phyloP scores from a whole-genome alignment of 345 rosid species.

The Acer saccharum region DNA sequence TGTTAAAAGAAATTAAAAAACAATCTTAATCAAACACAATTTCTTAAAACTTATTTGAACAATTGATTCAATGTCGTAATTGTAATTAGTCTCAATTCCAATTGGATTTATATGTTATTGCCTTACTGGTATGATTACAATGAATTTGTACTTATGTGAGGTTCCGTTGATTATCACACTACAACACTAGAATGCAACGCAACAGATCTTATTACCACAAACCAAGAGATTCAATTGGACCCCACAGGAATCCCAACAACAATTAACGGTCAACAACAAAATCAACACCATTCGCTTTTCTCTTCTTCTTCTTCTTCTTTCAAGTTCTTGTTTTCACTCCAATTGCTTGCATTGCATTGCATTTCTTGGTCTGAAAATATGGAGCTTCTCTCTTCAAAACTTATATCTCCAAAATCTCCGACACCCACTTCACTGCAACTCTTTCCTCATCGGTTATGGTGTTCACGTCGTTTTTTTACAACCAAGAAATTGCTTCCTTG shows the following conservation, averaged over 20 bases:
- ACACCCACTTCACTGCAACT: slow-evolving; percentile 27
- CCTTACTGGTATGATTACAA: too few species aligned
- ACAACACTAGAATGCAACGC: slow-evolving; percentile 23
- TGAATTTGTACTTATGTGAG: not conserved
- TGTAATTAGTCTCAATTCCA: too few species aligned
- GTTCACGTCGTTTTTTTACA: slow-evolving; percentile 19
- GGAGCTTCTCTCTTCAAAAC: slow-evolving; percentile 38
- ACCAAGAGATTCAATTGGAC: slow-evolving; percentile 45
- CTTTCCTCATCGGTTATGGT: slow-evolving; percentile 23
- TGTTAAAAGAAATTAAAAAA: too few species aligned
- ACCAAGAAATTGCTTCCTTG: slow-evolving; percentile 27
- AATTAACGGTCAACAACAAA: slow-evolving; percentile 29
- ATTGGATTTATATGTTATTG: too few species aligned
- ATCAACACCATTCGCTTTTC: not conserved
- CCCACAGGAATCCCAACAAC: slow-evolving; percentile 36
- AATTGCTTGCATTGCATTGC: too few species aligned
- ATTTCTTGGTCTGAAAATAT: slow-evolving; percentile 18
- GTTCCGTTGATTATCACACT: not conserved
- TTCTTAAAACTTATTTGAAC: too few species aligned
- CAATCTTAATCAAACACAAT: too few species aligned
- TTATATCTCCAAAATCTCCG: slow-evolving; percentile 26
- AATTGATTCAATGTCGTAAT: too few species aligned
- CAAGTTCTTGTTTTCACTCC: not conserved
- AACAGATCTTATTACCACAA: slow-evolving; percentile 46
- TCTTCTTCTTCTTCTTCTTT: not conserved